Conservation (phyloP, 352 stramenopile genomes). For the Phytopythium cucurbitacearum region DNA sequence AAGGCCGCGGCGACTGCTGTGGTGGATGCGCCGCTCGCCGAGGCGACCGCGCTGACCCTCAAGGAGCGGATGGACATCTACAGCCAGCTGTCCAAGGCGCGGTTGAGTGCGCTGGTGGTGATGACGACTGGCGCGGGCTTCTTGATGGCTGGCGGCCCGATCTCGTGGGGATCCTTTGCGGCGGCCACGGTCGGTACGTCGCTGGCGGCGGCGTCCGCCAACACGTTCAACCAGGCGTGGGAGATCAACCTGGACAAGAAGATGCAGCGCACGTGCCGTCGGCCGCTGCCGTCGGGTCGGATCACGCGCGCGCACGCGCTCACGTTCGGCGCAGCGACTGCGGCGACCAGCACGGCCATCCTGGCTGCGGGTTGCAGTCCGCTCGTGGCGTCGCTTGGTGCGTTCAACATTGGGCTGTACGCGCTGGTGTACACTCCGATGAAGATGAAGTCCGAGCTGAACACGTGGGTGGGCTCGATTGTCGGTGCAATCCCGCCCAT, state of each 20-base stretch:
- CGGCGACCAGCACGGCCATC: constrained; percentile 84
- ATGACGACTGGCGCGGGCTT: constrained; percentile 95
- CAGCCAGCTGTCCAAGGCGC: constrained; percentile 93
- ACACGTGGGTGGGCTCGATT: constrained; percentile 98
- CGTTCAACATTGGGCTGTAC: constrained; percentile 98
- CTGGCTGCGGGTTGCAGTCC: constrained; percentile 93
- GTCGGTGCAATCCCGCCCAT: constrained; percentile 98
- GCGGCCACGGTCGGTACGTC: constrained; percentile 92
- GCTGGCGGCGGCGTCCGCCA: constrained; percentile 91
- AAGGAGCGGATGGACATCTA: constrained; percentile 74
- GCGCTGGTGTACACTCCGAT: constrained; percentile 98
- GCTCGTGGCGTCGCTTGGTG: constrained; percentile 92
- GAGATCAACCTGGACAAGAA: constrained; percentile 92
- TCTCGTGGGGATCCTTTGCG: constrained; percentile 87
- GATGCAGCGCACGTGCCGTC: constrained; percentile 96
- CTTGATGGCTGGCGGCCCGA: constrained; percentile 92
- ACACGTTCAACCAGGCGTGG: constrained; percentile 98
- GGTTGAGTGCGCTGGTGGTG: constrained; percentile 94
- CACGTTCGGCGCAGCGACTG: constrained; percentile 82
- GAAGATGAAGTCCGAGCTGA: constrained; percentile 95
- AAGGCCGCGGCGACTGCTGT: constrained; percentile 23
- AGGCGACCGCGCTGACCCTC: constrained; percentile 30
- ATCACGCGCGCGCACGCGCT: constrained; percentile 79
- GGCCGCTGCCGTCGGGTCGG: constrained; percentile 90
- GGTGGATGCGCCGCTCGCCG: constrained; percentile 10